Conservation (phyloP, 2,329 filamentous ascomycete species). For the Curvularia sp. region DNA sequence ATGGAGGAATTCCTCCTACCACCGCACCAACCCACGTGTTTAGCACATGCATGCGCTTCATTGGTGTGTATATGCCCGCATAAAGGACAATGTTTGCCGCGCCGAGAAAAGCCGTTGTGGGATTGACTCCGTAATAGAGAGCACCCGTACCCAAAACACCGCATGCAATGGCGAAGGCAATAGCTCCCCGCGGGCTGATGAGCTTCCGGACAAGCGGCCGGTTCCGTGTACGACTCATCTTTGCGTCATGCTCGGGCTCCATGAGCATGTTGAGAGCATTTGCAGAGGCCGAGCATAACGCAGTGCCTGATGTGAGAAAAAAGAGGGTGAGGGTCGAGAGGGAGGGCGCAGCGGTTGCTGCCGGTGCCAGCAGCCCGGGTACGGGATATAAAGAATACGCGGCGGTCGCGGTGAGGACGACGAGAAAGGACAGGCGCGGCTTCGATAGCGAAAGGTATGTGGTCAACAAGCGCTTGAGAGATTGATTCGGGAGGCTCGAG, state of each 20-base stretch:
- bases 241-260: slow-evolving; percentile 86
- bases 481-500: slow-evolving; percentile 62
- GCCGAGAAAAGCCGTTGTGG: slow-evolving; percentile 86
- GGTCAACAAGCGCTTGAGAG: slow-evolving; percentile 71
- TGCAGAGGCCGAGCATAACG: slow-evolving; percentile 86
- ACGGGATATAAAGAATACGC: slow-evolving; percentile 94
- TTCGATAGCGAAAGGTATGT: slow-evolving; percentile 93
- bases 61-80: slow-evolving; percentile 87
- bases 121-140: slow-evolving; percentile 90
- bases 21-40: slow-evolving; percentile 97
- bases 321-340: slow-evolving; percentile 89
- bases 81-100: slow-evolving; percentile 87
- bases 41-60: slow-evolving; percentile 83
- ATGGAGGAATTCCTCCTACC: slow-evolving; percentile 88
- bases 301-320: slow-evolving; percentile 88
- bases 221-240: slow-evolving; percentile 93
- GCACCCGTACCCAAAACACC: slow-evolving; percentile 72
- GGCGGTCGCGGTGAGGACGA: slow-evolving; percentile 88
- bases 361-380: slow-evolving; percentile 78
- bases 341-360: slow-evolving; percentile 73
- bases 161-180: slow-evolving; percentile 78
- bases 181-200: slow-evolving; percentile 72
- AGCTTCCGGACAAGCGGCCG: slow-evolving; percentile 85
- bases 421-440: slow-evolving; percentile 87
- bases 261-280: slow-evolving; percentile 98